Evolutionary conservation across 2,329 filamentous ascomycete species (phyloP).

Genomic region (Nemania bipapillata): DNA sequence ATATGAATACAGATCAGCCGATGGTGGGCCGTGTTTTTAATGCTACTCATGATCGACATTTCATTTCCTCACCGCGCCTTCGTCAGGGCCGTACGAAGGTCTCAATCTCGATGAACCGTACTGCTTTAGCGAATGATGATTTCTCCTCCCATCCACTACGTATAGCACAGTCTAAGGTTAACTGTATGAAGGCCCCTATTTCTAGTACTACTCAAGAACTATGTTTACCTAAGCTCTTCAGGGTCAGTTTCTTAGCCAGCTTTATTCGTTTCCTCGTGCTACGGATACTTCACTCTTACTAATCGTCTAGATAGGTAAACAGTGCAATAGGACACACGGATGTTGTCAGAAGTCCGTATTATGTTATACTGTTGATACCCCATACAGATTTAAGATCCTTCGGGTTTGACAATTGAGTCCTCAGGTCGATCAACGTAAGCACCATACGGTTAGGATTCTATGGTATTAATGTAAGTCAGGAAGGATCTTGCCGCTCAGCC

Average conservation of each 20-base stretch:
- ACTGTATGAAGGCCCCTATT: background rate
- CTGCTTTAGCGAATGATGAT: background rate
- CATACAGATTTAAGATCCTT: background rate
- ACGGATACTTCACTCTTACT: background rate
- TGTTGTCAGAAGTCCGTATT: background rate
- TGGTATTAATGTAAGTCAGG: background rate
- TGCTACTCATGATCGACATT: background rate
- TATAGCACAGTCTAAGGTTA: background rate
- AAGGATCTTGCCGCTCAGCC: background rate
- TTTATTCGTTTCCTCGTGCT: background rate
- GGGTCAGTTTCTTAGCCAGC: background rate
- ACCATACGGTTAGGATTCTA: background rate
- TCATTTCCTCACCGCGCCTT: background rate
- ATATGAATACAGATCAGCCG: background rate
- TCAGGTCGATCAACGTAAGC: background rate
- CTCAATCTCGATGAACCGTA: background rate
- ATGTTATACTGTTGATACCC: background rate
- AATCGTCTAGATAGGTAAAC: background rate
- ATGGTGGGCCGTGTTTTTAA: background rate
- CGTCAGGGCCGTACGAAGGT: background rate
- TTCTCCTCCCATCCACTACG: background rate
- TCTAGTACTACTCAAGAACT: background rate
- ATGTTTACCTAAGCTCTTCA: background rate
- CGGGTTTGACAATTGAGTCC: background rate
- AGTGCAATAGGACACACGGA: background rate